phyloP scores from a whole-genome alignment of 2,329 filamentous ascomycete species.

The Pseudocercospora cruenta region DNA sequence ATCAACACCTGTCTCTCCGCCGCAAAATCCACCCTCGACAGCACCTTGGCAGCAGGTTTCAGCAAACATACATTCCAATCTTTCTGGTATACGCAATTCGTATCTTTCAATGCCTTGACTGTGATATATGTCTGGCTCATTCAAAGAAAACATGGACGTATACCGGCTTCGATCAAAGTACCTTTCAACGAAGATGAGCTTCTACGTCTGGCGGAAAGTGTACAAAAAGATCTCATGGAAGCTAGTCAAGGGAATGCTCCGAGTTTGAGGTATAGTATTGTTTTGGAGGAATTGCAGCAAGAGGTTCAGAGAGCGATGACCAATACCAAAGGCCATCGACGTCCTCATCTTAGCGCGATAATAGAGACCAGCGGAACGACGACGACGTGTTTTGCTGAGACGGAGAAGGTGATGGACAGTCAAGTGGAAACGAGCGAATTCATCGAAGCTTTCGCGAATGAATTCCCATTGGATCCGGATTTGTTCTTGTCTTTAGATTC shows the following conservation, averaged over 20 bases:
- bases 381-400: neutral
- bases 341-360: constrained; percentile 13
- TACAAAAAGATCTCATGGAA: constrained; percentile 50
- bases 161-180: constrained; percentile 19
- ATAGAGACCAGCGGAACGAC: neutral
- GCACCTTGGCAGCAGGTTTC: constrained; percentile 43
- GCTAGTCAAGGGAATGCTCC: constrained; percentile 47
- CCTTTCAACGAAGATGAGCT: constrained; percentile 35
- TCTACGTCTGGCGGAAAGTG: constrained; percentile 50
- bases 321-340: neutral
- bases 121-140: constrained; percentile 61
- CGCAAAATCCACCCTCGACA: constrained; percentile 51
- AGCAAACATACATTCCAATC: constrained; percentile 49
- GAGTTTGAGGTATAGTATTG: constrained; percentile 55
- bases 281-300: constrained; percentile 56
- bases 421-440: constrained; percentile 3
- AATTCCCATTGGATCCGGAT: constrained; percentile 36
- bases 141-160: constrained; percentile 41
- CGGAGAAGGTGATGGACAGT: neutral
- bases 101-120: constrained; percentile 47
- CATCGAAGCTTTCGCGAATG: constrained; percentile 19
- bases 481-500: constrained; percentile 37
- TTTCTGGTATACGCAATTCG: constrained; percentile 53
- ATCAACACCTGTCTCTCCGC: constrained; percentile 53
- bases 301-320: constrained; percentile 41